Conservation (phyloP, 2,329 filamentous ascomycete genomes). For the Fusarium sp. region DNA sequence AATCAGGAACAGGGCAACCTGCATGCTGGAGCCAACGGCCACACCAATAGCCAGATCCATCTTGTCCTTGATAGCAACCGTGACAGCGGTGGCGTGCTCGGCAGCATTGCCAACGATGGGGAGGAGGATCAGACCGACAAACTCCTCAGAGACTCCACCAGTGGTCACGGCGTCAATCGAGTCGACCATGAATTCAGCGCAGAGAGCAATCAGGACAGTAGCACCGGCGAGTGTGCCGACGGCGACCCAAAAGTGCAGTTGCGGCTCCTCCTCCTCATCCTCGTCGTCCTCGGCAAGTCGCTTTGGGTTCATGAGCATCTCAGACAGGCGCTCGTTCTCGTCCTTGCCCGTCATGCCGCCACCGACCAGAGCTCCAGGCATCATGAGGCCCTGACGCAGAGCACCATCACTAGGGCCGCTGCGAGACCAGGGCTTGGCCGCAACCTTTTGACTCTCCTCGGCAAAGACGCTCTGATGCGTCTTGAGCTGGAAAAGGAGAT, state of each 20-base stretch:
- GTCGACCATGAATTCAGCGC: conserved; percentile 84
- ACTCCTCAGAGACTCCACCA: conserved; percentile 77
- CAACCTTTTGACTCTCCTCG: conserved; percentile 83
- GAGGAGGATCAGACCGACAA: conserved; percentile 84
- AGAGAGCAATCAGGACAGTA: conserved; percentile 85
- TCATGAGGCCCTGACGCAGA: conserved; percentile 58
- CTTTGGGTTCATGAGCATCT: conserved; percentile 60
- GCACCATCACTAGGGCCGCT: conserved; percentile 51
- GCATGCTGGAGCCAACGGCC: conserved; percentile 84
- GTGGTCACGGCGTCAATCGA: conserved; percentile 79
- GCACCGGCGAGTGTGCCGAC: conserved; percentile 79
- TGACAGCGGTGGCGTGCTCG: conserved; percentile 86
- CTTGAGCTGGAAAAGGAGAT: conserved; percentile 92
- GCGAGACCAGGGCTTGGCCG: conserved; percentile 66
- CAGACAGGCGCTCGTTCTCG: conserved; percentile 63
- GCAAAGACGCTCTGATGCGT: conserved; percentile 88
- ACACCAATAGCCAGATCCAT: conserved; percentile 89
- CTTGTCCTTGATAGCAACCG: conserved; percentile 86
- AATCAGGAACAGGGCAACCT: conserved; percentile 85
- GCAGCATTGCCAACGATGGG: conserved; percentile 89
- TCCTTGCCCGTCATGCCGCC: conserved; percentile 52
- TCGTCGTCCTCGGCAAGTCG: conserved; percentile 62
- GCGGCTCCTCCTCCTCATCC: conserved; percentile 82
- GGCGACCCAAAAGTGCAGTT: conserved; percentile 81
- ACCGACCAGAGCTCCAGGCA: conserved; percentile 58